Evolutionary conservation across 2,329 filamentous ascomycete genomes (phyloP).

Genomic region (Apiospora arundinis): DNA sequence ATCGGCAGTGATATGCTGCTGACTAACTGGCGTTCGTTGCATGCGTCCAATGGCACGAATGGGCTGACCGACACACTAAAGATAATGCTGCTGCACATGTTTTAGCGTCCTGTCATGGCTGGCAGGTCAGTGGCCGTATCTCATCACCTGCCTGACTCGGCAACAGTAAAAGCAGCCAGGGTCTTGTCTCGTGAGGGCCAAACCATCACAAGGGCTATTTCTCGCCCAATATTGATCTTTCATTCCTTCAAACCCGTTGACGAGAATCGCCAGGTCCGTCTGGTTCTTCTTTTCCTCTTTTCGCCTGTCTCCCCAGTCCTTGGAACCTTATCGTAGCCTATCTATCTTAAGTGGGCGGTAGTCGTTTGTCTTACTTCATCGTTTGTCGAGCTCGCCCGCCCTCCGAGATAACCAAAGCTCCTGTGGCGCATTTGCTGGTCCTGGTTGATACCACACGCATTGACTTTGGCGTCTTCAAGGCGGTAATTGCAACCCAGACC

Average conservation of each 20-base stretch:
- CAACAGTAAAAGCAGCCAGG: slow-evolving; percentile 13
- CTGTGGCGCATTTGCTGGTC: slow-evolving; percentile 6
- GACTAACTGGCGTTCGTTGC: not conserved
- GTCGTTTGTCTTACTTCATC: slow-evolving; percentile 8
- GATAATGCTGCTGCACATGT: not conserved
- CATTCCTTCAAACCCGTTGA: not conserved
- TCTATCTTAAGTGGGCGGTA: slow-evolving; percentile 6
- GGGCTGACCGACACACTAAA: not conserved
- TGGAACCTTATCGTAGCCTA: not conserved
- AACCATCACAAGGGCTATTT: slow-evolving; percentile 17
- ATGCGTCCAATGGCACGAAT: slow-evolving; percentile 10
- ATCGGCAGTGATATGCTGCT: slow-evolving; percentile 1
- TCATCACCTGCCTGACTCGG: slow-evolving; percentile 23
- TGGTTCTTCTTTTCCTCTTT: not conserved
- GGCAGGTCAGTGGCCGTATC: not conserved
- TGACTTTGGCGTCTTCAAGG: slow-evolving; percentile 12
- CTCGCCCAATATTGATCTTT: not conserved
- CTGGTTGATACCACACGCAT: slow-evolving; percentile 1
- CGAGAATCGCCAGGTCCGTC: not conserved
- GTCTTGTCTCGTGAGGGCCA: slow-evolving; percentile 21
- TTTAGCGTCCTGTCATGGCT: slow-evolving; percentile 15
- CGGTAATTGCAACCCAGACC: slow-evolving; percentile 14
- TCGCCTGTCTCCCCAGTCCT: not conserved
- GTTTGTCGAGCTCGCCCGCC: not conserved
- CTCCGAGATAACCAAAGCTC: not conserved